Evolutionary conservation across 2,329 filamentous ascomycete genomes (phyloP), one percentile per base, ranked within the genome.

Genomic region (Hymenoscyphus fructigenus): DNA sequence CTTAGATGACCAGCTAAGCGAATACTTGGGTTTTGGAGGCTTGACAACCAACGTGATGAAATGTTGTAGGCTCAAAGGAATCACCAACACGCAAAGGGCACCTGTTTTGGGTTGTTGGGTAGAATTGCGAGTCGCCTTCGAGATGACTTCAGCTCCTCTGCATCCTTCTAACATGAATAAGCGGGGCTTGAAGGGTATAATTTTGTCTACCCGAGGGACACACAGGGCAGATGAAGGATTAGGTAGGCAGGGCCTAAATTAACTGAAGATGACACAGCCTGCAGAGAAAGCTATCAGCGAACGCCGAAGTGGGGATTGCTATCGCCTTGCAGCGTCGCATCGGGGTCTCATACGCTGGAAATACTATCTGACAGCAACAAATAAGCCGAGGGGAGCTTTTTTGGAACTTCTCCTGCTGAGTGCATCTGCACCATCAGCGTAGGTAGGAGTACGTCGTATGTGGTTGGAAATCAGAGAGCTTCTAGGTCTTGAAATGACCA

Each of bases 161-260:
- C 56, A 38, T 58, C 56, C 56, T 58, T 58, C 56, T 32, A 58
- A 32, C 17, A 34, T 36, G 15, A 34, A 34, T n/a, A 34, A 58
- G 29, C 56, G 17, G 17, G 34, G 20, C 29, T 14, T 36, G 20
- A n/a, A 56, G 14, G 17, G 23, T 9, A 15, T 56, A 28, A 15
- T n/a, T 38, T n/a, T 34, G 12, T 36, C 12, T 34, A 23, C 10
- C 28, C 29, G 56, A 38, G 28, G 29, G 56, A 53, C 47, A 53
- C 47, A 53, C 47, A 26, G 20, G 32, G 28, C 56, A 58, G 12
- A 17, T 34, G 34, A 58, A 38, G 56, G 56, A 58, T 58, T 23
- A 38, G 14, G 12, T 15, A 38, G 36, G 36, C 36, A 38, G 36
- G 36, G 36, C 36, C 36, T 36, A 36, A 36, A 36, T 36, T 36